phyloP scores from a whole-genome alignment of 768 basidiomycete genomes.

The Tylopilus plumbeoviolaceoides region DNA sequence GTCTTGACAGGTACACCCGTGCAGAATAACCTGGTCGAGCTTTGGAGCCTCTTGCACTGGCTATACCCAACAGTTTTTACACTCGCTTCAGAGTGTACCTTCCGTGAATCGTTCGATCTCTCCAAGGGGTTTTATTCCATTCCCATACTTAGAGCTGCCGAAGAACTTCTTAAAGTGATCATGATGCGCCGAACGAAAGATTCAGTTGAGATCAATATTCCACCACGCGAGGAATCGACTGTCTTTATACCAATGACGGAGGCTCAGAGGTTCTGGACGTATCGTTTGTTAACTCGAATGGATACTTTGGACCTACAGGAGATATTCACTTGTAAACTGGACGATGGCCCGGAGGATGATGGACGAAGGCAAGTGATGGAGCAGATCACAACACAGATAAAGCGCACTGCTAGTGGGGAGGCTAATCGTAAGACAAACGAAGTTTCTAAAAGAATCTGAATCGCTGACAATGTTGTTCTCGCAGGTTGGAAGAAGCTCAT shows the following conservation, averaged over 20 bases:
- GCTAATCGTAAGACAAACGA: slow-evolving; percentile 25
- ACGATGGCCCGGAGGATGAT: slow-evolving; percentile 29
- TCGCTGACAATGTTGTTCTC: neutral
- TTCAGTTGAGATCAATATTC: slow-evolving; percentile 44
- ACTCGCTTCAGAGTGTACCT: slow-evolving; percentile 40
- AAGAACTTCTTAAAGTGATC: slow-evolving; percentile 44
- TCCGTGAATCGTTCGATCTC: slow-evolving; percentile 54
- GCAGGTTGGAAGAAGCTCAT: slow-evolving; percentile 55
- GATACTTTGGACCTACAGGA: slow-evolving; percentile 44
- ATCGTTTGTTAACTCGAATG: slow-evolving; percentile 49
- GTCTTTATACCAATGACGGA: slow-evolving; percentile 57
- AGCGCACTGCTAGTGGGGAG: slow-evolving; percentile 27
- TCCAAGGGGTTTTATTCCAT: slow-evolving; percentile 47
- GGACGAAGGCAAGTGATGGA: slow-evolving; percentile 39
- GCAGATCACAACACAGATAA: slow-evolving; percentile 37
- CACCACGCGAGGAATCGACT: slow-evolving; percentile 54
- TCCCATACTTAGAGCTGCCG: slow-evolving; percentile 44
- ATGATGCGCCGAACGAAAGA: slow-evolving; percentile 64
- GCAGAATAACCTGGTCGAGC: slow-evolving; percentile 59
- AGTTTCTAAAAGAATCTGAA: neutral
- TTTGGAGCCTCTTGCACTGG: slow-evolving; percentile 55
- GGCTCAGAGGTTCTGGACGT: slow-evolving; percentile 60
- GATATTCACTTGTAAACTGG: slow-evolving; percentile 39
- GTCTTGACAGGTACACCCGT: slow-evolving; percentile 74
- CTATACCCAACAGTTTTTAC: slow-evolving; percentile 55